These are phyloP conservation scores for Triticum timopheevii DNA, from an alignment of 176 grass and related monocot genomes.

Conservation along the genomic window DNA sequence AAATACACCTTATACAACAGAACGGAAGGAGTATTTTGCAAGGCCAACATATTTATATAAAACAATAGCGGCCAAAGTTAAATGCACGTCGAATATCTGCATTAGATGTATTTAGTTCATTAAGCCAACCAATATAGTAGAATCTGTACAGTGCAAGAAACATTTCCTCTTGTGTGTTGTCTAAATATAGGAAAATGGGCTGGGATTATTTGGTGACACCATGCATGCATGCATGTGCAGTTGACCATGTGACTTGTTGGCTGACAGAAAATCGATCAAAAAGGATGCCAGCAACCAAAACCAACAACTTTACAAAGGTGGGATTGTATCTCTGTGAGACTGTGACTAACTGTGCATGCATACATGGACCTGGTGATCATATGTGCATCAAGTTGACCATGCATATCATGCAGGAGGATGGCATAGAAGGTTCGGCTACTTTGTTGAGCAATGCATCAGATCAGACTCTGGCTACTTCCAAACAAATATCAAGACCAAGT, in stretches of 20 bases:
- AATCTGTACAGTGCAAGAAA: not conserved
- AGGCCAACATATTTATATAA: too few relatives aligned
- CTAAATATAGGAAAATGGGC: not conserved
- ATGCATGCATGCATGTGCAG: constrained; percentile 1
- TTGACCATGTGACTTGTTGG: constrained; percentile 22
- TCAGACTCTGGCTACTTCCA: too few relatives aligned
- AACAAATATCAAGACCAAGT: not conserved
- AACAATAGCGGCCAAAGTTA: too few relatives aligned
- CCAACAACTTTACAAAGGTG: not conserved
- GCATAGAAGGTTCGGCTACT: not conserved
- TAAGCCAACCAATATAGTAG: too few relatives aligned
- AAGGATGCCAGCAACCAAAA: not conserved
- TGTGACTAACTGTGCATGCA: not conserved
- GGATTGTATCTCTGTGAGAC: not conserved
- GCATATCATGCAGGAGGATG: not conserved
- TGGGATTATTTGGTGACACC: not conserved
- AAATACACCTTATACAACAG: too few relatives aligned
- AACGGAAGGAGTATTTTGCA: too few relatives aligned
- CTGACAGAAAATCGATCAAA: not conserved
- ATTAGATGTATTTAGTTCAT: too few relatives aligned
- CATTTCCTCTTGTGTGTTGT: not conserved
- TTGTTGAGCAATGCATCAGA: not conserved
- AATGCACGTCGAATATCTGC: not conserved
- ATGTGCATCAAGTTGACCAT: not conserved
- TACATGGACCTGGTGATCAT: not conserved